Conservation (phyloP, 2,329 filamentous ascomycete genomes). For the Diaporthe citriasiana region DNA sequence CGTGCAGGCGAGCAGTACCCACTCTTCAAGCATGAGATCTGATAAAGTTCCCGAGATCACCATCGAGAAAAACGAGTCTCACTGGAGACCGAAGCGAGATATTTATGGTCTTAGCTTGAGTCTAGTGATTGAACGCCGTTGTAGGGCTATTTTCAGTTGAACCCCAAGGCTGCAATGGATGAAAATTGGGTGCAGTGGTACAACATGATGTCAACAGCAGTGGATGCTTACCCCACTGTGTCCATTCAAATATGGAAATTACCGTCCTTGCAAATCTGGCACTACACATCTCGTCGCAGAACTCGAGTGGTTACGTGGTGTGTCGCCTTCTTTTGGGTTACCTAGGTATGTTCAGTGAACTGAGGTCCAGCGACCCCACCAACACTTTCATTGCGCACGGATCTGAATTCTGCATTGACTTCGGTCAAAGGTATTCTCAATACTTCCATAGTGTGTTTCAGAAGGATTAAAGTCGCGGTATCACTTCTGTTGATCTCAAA, state of each 20-base stretch:
- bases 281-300: not conserved
- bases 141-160: not conserved
- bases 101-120: not conserved
- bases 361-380: too few species aligned
- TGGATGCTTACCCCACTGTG: not conserved
- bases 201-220: not conserved
- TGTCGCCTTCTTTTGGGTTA: not conserved
- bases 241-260: not conserved
- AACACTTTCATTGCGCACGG: too few species aligned
- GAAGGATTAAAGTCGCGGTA: too few species aligned
- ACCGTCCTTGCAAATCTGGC: not conserved
- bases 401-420: too few species aligned
- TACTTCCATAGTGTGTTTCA: too few species aligned
- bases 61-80: not conserved
- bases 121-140: not conserved
- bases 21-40: conserved; percentile 20
- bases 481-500: too few species aligned
- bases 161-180: not conserved
- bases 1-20: conserved; percentile 2
- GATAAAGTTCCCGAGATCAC: not conserved
- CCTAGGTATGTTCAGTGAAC: too few species aligned
- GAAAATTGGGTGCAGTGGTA: not conserved
- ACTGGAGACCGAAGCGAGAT: not conserved
- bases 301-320: too few species aligned
- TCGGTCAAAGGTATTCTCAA: too few species aligned